Conservation (phyloP, 148 eudicot species). For the Amaranthus hypochondriacus region DNA sequence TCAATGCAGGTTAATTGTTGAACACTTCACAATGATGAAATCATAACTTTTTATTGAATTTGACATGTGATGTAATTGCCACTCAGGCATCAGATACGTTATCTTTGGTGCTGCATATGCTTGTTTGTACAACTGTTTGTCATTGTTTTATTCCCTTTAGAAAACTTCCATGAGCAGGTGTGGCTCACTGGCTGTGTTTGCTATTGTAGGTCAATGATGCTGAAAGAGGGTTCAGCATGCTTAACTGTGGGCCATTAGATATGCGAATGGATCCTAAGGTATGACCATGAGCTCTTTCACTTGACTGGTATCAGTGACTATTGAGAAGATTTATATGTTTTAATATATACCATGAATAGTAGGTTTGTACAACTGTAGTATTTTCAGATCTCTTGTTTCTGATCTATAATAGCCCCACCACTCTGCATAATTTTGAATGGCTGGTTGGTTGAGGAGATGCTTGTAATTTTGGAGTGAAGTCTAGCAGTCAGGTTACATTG, state of each 20-base stretch:
- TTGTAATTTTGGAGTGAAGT: too few species aligned
- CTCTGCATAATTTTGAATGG: too few species aligned
- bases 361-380: too few species aligned
- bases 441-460: too few species aligned
- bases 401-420: too few species aligned
- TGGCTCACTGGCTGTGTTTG: conserved; percentile 1
- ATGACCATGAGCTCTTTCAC: conserved; percentile 4
- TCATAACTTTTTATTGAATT: not conserved
- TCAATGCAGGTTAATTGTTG: conserved; percentile 83
- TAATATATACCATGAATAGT: too few species aligned
- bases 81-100: not conserved
- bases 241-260: conserved; percentile 83
- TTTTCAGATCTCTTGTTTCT: too few species aligned
- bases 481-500: too few species aligned
- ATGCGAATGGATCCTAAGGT: conserved; percentile 98
- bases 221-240: conserved; percentile 86
- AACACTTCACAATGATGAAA: not conserved
- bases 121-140: not conserved
- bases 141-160: not conserved
- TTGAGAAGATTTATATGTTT: too few species aligned
- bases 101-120: not conserved
- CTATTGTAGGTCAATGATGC: conserved; percentile 73
- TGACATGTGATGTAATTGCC: not conserved
- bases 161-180: not conserved
- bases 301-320: too few species aligned